Conservation (phyloP, 2,329 filamentous ascomycete genomes). For the Cryphonectria parasitica region DNA sequence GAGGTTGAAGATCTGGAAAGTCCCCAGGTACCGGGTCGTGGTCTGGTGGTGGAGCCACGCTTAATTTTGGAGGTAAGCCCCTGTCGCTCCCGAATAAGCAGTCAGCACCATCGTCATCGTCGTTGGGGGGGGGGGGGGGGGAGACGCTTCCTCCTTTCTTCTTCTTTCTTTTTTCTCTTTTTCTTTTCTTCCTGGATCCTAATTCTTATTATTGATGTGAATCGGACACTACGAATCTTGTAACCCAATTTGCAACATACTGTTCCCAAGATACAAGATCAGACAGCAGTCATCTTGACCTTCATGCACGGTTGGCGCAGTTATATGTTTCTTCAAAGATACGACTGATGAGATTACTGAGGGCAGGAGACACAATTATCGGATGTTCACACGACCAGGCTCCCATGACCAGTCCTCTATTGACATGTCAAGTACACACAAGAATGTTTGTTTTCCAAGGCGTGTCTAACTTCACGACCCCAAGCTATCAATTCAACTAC, state of each 20-base stretch:
- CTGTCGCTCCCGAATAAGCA: not conserved
- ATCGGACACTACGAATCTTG: too few relatives aligned
- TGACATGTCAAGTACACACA: not conserved
- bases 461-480: not conserved
- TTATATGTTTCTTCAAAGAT: not conserved
- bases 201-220: too few relatives aligned
- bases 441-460: not conserved
- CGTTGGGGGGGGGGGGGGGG: not conserved
- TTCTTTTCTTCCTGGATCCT: too few relatives aligned
- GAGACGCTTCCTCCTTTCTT: not conserved
- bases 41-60: not conserved
- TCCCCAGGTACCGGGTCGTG: not conserved
- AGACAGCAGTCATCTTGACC: not conserved
- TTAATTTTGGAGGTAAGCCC: not conserved
- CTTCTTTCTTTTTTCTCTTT: not conserved
- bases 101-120: not conserved
- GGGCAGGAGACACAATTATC: not conserved
- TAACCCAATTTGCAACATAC: too few relatives aligned
- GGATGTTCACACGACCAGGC: too few relatives aligned
- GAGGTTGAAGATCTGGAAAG: constrained; percentile 6
- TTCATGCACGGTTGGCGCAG: not conserved
- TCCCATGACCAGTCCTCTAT: too few relatives aligned
- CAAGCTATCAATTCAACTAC: too few relatives aligned
- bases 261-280: not conserved
- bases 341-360: not conserved